Evolutionary conservation across 2,329 filamentous ascomycete genomes (phyloP), one percentile per base, ranked within the genome.

Genomic region (Verticillium nonalfalfae): DNA sequence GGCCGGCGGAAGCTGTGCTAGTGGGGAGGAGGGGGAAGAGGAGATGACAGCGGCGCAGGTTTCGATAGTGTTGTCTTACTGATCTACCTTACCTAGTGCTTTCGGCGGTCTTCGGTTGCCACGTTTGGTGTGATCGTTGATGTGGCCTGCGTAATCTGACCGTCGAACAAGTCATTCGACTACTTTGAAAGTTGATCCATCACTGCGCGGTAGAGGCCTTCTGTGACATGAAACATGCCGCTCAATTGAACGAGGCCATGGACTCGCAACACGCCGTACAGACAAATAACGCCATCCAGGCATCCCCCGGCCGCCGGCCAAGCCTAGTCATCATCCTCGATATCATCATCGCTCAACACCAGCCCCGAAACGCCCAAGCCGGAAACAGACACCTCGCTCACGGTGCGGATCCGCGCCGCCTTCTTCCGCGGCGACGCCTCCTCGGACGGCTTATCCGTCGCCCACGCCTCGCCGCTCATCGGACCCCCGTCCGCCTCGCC

Each of bases 301-400:
- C 21, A 18, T 50, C 10, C 15, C 18, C 15, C 5, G 1, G 15
- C 55, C 61, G 21, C 21, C 21, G 21, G 21, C 21, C 21, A 21
- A 21, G 21, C 21, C 21, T 21, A 21, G 21, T 21, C 21, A 21
- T 21, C 21, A 21, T 93, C 90, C 72, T 93, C 90, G 71, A 95
- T 94, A 77, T 95, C 91, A 75, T 95, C 91, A 69, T 95, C 91
- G 67, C 88, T 91, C 50, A 94, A 75, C 55, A 91, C 84, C 65
- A 93, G 75, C 68, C 88, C 90, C 72, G 87, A 85, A 64, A 86
- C 82, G 52, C 80, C 76, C 65, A 82, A 70, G 34, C 78, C 74
- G 2, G 75, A 74, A 55, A 77, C 70, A 10, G 70, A 72, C 2
- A 72, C 66, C 65, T 70, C 66, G 62, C 66, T 58, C 67, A 68